These are phyloP conservation scores for Verticillium nubilum DNA, from an alignment of 2,329 filamentous ascomycete species.

Conservation along the genomic window DNA sequence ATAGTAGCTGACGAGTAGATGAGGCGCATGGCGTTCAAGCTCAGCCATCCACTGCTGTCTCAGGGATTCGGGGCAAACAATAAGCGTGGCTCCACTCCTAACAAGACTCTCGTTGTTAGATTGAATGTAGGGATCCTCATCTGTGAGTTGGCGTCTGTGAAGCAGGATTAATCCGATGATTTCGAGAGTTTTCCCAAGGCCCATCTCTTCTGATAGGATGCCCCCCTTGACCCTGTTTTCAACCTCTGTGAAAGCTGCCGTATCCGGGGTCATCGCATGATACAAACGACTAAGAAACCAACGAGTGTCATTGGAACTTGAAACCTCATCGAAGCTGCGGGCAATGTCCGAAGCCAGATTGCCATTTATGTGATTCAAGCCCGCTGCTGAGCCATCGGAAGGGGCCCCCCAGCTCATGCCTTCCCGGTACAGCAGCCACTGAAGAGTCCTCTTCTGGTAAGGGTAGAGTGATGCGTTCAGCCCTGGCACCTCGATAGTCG, in stretches of 20 bases:
- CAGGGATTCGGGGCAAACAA: slow-evolving; percentile 54
- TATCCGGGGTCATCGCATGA: slow-evolving; percentile 49
- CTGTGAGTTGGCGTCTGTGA: slow-evolving; percentile 38
- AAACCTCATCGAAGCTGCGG: slow-evolving; percentile 6
- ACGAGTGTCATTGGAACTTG: too few species aligned
- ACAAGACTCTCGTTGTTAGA: slow-evolving; percentile 31
- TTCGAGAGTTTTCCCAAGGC: slow-evolving; percentile 75
- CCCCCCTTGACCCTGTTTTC: slow-evolving; percentile 48
- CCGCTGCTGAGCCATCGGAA: slow-evolving; percentile 9
- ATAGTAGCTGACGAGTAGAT: slow-evolving; percentile 51
- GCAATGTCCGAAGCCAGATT: background rate
- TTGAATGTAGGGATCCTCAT: slow-evolving; percentile 6
- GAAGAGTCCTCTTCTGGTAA: slow-evolving; percentile 65
- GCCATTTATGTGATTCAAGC: slow-evolving; percentile 13
- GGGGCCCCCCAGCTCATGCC: slow-evolving; percentile 42
- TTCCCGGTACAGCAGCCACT: slow-evolving; percentile 66
- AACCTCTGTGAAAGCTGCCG: slow-evolving; percentile 33
- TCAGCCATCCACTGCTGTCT: slow-evolving; percentile 58
- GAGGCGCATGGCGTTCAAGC: slow-evolving; percentile 51
- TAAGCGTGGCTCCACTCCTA: slow-evolving; percentile 51
- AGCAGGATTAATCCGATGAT: slow-evolving; percentile 64
- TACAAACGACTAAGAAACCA: slow-evolving; percentile 60
- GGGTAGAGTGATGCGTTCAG: slow-evolving; percentile 56
- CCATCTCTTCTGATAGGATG: slow-evolving; percentile 78
- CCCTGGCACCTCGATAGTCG: slow-evolving; percentile 34